These are phyloP conservation scores for Pseudocercospora macadamiae DNA, from an alignment of 2,329 filamentous ascomycete species.

Conservation along the genomic window DNA sequence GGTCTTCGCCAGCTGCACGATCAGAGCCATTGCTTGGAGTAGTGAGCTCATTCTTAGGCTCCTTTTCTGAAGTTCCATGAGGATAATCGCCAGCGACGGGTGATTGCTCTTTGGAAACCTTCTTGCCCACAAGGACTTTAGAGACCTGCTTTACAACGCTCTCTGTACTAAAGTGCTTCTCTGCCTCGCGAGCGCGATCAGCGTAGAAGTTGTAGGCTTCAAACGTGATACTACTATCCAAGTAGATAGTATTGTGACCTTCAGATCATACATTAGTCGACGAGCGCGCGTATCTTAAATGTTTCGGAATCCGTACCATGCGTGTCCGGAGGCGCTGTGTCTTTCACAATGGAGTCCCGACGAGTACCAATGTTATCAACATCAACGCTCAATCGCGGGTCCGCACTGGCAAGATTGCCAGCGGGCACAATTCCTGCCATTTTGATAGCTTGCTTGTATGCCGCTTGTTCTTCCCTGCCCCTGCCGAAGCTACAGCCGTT, in stretches of 20 bases:
- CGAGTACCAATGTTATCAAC: not conserved
- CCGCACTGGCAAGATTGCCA: not conserved
- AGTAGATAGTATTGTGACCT: slow-evolving; percentile 20
- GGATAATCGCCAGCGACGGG: not conserved
- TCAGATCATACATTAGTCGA: not conserved
- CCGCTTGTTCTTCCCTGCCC: no score
- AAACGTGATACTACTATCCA: slow-evolving; percentile 19
- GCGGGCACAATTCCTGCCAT: not conserved
- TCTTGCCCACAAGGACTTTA: slow-evolving; percentile 9
- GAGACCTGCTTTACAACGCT: slow-evolving; percentile 7
- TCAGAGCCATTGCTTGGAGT: slow-evolving; percentile 4
- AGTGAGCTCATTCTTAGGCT: not conserved
- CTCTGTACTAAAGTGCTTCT: slow-evolving; percentile 14
- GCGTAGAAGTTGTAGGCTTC: slow-evolving; percentile 23
- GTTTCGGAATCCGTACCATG: not conserved
- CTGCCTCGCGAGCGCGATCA: slow-evolving; percentile 20
- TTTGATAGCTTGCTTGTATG: not conserved
- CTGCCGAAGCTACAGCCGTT: not conserved
- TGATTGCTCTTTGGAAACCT: slow-evolving; percentile 3
- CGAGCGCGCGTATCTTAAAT: no score
- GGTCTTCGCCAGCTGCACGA: slow-evolving; percentile 9
- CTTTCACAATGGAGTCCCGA: not conserved
- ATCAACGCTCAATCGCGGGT: not conserved
- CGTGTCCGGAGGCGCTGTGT: not conserved
- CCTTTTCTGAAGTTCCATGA: slow-evolving; percentile 11